phyloP scores from a whole-genome alignment of 2,329 filamentous ascomycete genomes.

The Colletotrichum siamense region DNA sequence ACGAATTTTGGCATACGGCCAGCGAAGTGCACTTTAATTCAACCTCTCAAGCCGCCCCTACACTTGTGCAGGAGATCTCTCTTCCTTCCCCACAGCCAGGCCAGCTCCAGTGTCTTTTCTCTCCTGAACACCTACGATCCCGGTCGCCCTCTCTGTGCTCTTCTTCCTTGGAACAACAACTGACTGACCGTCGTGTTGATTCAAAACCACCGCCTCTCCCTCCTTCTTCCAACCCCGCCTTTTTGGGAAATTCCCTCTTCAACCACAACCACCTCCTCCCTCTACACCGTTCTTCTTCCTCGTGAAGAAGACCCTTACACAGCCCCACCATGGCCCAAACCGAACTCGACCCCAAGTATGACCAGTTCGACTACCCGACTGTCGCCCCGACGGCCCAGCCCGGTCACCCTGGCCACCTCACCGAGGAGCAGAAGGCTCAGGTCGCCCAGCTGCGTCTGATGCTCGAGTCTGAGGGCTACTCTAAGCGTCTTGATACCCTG shows the following conservation, averaged over 20 bases:
- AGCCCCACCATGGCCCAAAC: constrained; percentile 20
- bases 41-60: constrained; percentile 12
- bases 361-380: constrained; percentile 92
- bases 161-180: constrained; percentile 2
- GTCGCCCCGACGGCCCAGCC: constrained; percentile 71
- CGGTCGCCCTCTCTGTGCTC: not conserved
- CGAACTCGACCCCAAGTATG: constrained; percentile 86
- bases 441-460: constrained; percentile 83
- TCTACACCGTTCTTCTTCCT: constrained; percentile 13
- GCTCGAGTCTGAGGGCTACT: constrained; percentile 85
- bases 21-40: constrained; percentile 18
- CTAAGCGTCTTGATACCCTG: constrained; percentile 86
- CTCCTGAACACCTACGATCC: constrained; percentile 13
- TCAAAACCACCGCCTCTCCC: not conserved
- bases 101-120: not conserved
- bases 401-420: constrained; percentile 90
- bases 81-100: constrained; percentile 18
- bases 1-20: constrained; percentile 21
- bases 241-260: constrained; percentile 8
- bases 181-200: not conserved
- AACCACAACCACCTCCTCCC: not conserved
- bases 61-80: constrained; percentile 16
- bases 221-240: not conserved
- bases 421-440: constrained; percentile 85
- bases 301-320: constrained; percentile 9